Evolutionary conservation across 208 protist species (phyloP).

Genomic region (Trypanosoma cruzi): DNA sequence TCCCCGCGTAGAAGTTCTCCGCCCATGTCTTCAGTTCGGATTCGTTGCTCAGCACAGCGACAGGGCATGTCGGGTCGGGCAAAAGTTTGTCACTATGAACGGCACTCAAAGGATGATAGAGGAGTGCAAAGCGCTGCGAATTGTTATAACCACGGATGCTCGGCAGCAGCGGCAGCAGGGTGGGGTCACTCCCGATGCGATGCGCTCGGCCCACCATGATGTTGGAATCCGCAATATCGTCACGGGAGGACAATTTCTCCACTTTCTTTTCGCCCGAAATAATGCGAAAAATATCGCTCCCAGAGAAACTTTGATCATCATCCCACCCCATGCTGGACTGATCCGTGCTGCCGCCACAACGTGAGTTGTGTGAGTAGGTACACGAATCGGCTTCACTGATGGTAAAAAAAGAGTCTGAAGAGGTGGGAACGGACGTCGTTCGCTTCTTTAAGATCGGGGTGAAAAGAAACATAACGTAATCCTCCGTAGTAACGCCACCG

Average conservation of each 20-base stretch:
- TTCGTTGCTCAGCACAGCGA: conserved; percentile 57
- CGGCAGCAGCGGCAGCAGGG: conserved; percentile 46
- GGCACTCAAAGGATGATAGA: conserved; percentile 64
- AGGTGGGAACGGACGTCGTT: background rate
- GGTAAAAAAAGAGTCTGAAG: background rate
- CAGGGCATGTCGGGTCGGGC: conserved; percentile 63
- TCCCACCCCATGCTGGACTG: conserved; percentile 1
- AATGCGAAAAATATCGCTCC: conserved; percentile 13
- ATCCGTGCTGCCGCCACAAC: background rate
- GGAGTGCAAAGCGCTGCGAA: conserved; percentile 58
- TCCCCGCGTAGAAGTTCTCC: conserved; percentile 60
- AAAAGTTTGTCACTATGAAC: conserved; percentile 52
- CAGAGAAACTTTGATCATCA: conserved; percentile 5
- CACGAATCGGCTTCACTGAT: conserved; percentile 2
- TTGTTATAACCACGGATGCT: conserved; percentile 30
- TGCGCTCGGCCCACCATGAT: conserved; percentile 14
- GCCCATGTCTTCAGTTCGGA: conserved; percentile 65
- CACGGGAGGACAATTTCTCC: too few relatives aligned
- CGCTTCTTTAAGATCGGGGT: conserved; percentile 33
- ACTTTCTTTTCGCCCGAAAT: background rate
- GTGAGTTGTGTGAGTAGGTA: background rate
- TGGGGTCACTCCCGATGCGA: conserved; percentile 24
- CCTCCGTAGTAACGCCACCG: conserved; percentile 58
- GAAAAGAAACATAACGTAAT: conserved; percentile 85
- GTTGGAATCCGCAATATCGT: conserved; percentile 1